Conservation (phyloP, 2,329 filamentous ascomycete species). For the Pseudogymnoascus sp. region DNA sequence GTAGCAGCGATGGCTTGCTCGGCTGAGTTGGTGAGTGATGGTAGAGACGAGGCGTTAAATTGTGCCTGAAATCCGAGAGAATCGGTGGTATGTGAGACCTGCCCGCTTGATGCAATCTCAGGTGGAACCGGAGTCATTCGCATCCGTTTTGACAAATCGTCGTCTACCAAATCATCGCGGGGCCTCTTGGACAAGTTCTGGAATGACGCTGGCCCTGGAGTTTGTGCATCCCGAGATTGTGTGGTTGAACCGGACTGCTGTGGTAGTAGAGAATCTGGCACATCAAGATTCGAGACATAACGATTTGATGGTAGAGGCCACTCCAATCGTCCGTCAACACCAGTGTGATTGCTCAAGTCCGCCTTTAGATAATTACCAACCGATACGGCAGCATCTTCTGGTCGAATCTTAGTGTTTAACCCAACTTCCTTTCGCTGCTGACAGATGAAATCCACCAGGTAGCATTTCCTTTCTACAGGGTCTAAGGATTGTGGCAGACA, state of each 20-base stretch:
- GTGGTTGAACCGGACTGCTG: constrained; percentile 11
- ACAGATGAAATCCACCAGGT: constrained; percentile 19
- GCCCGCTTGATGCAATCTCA: neutral
- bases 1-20: constrained; percentile 5
- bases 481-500: constrained; percentile 18
- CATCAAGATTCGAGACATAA: neutral
- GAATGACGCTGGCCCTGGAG: neutral
- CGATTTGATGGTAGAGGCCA: constrained; percentile 9
- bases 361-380: constrained; percentile 19
- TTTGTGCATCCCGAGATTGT: constrained; percentile 12
- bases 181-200: constrained; percentile 13
- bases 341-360: neutral
- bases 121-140: constrained; percentile 10
- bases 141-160: constrained; percentile 6
- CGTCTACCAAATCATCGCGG: constrained; percentile 7
- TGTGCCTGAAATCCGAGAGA: constrained; percentile 1
- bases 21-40: neutral
- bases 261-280: neutral
- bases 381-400: constrained; percentile 19
- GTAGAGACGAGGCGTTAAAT: neutral
- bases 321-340: constrained; percentile 12
- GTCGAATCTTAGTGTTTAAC: constrained; percentile 13
- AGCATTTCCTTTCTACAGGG: constrained; percentile 15
- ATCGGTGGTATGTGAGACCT: constrained; percentile 8
- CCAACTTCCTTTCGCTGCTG: constrained; percentile 20